phyloP scores from a whole-genome alignment of 257 asterid species.

The Nicotiana otophora region DNA sequence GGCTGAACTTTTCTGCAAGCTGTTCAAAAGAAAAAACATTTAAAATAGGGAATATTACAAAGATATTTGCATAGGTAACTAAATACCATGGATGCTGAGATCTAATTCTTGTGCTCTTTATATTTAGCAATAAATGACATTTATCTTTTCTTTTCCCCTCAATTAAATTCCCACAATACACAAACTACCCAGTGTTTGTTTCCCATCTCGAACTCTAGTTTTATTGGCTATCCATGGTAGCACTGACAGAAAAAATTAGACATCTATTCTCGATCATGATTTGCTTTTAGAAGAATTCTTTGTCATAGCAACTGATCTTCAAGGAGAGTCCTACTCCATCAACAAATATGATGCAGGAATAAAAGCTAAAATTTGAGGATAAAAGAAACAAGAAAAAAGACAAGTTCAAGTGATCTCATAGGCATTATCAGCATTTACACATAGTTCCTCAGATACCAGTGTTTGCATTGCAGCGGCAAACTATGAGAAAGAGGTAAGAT shows the following conservation, averaged over 20 bases:
- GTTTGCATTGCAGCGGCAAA: background rate
- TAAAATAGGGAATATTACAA: background rate
- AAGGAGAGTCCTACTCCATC: background rate
- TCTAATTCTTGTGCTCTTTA: background rate
- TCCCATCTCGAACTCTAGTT: background rate
- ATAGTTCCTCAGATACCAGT: background rate
- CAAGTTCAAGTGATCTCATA: background rate
- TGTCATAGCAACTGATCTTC: background rate
- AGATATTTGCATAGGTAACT: background rate
- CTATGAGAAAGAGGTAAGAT: background rate
- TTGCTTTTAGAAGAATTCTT: background rate
- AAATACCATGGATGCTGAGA: background rate
- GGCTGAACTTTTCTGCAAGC: conserved; percentile 68
- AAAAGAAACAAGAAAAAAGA: background rate
- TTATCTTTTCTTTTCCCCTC: background rate
- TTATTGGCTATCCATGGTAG: background rate
- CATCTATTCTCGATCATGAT: background rate
- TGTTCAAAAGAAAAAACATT: conserved; percentile 25
- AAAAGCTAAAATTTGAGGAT: background rate
- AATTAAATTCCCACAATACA: background rate
- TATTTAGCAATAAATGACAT: background rate
- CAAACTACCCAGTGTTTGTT: background rate
- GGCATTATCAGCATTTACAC: background rate
- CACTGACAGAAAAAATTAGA: background rate
- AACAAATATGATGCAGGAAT: background rate